These are phyloP conservation scores for Penicillium argentinense DNA, from an alignment of 495 filamentous ascomycete species.

Conservation along the genomic window DNA sequence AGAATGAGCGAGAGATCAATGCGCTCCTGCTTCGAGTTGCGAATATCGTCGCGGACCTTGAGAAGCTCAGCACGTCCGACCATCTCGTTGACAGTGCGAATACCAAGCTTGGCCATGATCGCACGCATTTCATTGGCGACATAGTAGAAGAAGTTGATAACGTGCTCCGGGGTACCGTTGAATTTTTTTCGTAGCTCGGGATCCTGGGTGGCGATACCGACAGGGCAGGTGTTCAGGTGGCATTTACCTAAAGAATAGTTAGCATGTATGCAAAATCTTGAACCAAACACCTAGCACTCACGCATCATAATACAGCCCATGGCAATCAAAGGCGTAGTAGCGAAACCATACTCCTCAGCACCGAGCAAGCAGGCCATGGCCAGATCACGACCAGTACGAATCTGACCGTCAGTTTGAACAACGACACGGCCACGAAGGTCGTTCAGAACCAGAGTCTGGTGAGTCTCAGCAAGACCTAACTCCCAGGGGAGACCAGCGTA, in stretches of 20 bases:
- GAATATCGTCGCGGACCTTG: constrained; percentile 83
- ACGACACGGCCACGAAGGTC: constrained; percentile 95
- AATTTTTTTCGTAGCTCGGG: constrained; percentile 95
- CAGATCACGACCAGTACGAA: constrained; percentile 91
- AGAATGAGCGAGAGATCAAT: constrained; percentile 95
- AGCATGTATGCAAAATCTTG: neutral
- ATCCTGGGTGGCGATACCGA: constrained; percentile 97
- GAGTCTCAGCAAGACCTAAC: constrained; percentile 94
- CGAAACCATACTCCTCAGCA: constrained; percentile 97
- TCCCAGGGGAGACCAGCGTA: constrained; percentile 99
- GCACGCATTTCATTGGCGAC: constrained; percentile 95
- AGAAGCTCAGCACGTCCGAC: constrained; percentile 90
- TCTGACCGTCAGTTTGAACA: constrained; percentile 96
- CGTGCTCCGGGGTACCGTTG: constrained; percentile 89
- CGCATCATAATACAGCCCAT: constrained; percentile 99
- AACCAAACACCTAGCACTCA: no score
- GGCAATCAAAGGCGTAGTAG: constrained; percentile 94
- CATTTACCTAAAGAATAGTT: constrained; percentile 29
- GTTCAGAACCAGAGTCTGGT: constrained; percentile 98
- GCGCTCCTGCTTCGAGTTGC: constrained; percentile 85
- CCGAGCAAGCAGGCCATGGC: constrained; percentile 95
- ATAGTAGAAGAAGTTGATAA: constrained; percentile 99
- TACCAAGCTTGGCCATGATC: constrained; percentile 96
- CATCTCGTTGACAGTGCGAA: constrained; percentile 98
- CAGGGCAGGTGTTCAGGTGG: constrained; percentile 83